A percentile compares a stretch with the other conserved stretches of the same genome.
phyloP scores from a whole-genome alignment of 2,329 filamentous ascomycete species.

The Plenodomus lindquistii region DNA sequence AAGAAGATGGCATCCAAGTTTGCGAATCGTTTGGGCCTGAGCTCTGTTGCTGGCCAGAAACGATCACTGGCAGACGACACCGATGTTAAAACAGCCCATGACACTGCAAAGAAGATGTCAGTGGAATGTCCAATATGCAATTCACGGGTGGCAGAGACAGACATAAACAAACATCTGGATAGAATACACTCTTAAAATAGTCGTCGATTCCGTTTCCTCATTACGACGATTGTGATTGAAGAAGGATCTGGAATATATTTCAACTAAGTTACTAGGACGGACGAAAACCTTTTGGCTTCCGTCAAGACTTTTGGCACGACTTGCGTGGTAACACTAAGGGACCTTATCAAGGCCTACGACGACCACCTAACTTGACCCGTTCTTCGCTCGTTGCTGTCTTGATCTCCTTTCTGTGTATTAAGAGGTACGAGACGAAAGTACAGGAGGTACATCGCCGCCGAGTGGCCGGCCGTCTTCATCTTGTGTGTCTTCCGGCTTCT shows the following conservation, averaged over 20 bases:
- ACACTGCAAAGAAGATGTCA: conserved; percentile 20
- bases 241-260: neutral
- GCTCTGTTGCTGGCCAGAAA: conserved; percentile 22
- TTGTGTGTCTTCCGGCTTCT: conserved; percentile 63
- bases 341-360: neutral
- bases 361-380: conserved; percentile 63
- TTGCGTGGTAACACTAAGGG: neutral
- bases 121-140: conserved; percentile 49
- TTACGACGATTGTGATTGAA: neutral
- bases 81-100: conserved; percentile 10
- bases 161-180: conserved; percentile 49
- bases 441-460: conserved; percentile 69
- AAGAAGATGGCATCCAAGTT: conserved; percentile 9
- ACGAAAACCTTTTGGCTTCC: neutral
- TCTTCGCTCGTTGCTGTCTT: conserved; percentile 7
- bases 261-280: neutral
- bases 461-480: conserved; percentile 63
- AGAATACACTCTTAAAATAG: conserved; percentile 18
- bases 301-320: neutral
- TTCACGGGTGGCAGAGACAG: conserved; percentile 26
- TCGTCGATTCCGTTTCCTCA: neutral
- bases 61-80: conserved; percentile 13
- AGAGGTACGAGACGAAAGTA: conserved; percentile 26
- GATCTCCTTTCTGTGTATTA: neutral
- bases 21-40: conserved; percentile 1